These are phyloP conservation scores for Cutaneotrichosporon sp. DNA, from an alignment of 1,284 basidiomycete genomes.

Conservation along the genomic window DNA sequence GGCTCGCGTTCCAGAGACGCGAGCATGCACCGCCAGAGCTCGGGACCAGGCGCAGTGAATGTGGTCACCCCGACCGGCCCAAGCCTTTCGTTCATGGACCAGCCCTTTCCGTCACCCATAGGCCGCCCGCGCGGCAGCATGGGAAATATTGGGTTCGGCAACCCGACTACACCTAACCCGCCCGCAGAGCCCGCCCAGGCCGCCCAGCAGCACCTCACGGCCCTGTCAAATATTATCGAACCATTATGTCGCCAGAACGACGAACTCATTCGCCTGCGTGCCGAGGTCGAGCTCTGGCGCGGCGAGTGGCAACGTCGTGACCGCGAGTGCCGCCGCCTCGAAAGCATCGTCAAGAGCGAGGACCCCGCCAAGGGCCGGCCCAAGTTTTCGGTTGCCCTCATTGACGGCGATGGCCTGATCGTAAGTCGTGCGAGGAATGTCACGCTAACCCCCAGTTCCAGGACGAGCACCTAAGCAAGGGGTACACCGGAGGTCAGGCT, in stretches of 20 bases:
- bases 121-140: constrained; percentile 13
- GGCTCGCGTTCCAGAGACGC: constrained; percentile 18
- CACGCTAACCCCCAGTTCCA: constrained; percentile 31
- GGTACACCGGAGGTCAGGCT: constrained; percentile 40
- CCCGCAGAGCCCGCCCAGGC: constrained; percentile 25
- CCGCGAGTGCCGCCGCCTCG: constrained; percentile 37
- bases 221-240: constrained; percentile 28
- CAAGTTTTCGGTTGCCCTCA: constrained; percentile 39
- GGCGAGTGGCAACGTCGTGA: constrained; percentile 36
- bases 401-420: constrained; percentile 48
- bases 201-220: constrained; percentile 31
- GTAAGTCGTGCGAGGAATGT: constrained; percentile 27
- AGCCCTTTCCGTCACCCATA: constrained; percentile 22
- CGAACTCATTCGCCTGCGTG: constrained; percentile 43
- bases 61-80: constrained; percentile 1
- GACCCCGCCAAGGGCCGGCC: constrained; percentile 26
- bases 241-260: constrained; percentile 33
- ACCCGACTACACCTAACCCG: constrained; percentile 7
- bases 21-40: constrained; percentile 25
- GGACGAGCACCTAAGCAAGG: constrained; percentile 33
- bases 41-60: constrained; percentile 15
- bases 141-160: not conserved
- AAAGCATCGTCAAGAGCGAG: constrained; percentile 30
- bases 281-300: constrained; percentile 45
- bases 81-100: constrained; percentile 17